Percentiles rank a stretch among this genome's conserved stretches.
These are phyloP conservation scores for Lepidium aucheri DNA, from an alignment of 345 rosid genomes.

Conservation along the genomic window DNA sequence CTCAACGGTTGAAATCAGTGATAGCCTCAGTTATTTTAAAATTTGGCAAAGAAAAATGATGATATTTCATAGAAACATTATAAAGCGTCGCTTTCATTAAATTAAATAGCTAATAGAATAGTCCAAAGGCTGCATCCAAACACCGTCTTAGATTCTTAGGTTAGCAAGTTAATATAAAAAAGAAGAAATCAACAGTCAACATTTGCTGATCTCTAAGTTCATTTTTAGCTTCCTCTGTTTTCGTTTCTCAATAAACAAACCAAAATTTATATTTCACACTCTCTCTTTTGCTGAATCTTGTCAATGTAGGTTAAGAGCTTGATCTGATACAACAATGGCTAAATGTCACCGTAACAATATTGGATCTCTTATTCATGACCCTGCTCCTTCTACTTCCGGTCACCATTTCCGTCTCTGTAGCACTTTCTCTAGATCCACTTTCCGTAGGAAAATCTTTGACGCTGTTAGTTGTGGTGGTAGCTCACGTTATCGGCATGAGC, in stretches of 20 bases:
- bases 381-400: slow-evolving; percentile 22
- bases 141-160: not conserved
- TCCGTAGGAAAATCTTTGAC: slow-evolving; percentile 58
- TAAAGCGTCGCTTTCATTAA: too few relatives aligned
- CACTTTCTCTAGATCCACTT: slow-evolving; percentile 51
- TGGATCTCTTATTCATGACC: slow-evolving; percentile 63
- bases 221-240: slow-evolving; percentile 11
- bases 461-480: slow-evolving; percentile 81
- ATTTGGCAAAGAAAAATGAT: too few relatives aligned
- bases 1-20: slow-evolving; percentile 16
- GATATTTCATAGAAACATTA: too few relatives aligned
- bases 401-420: slow-evolving; percentile 52
- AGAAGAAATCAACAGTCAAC: slow-evolving; percentile 23
- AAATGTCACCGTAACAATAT: slow-evolving; percentile 61
- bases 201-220: slow-evolving; percentile 14
- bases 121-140: slow-evolving; percentile 17
- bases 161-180: not conserved
- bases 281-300: not conserved
- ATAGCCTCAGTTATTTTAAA: slow-evolving; percentile 14
- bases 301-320: slow-evolving; percentile 7
- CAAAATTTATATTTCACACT: not conserved
- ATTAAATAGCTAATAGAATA: not conserved
- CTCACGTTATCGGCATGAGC: slow-evolving; percentile 44
- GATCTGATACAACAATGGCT: slow-evolving; percentile 42
- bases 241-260: slow-evolving; percentile 19